Evolutionary conservation across 441 rosid species (phyloP).

Genomic region (Hypseocharis bilobata): DNA sequence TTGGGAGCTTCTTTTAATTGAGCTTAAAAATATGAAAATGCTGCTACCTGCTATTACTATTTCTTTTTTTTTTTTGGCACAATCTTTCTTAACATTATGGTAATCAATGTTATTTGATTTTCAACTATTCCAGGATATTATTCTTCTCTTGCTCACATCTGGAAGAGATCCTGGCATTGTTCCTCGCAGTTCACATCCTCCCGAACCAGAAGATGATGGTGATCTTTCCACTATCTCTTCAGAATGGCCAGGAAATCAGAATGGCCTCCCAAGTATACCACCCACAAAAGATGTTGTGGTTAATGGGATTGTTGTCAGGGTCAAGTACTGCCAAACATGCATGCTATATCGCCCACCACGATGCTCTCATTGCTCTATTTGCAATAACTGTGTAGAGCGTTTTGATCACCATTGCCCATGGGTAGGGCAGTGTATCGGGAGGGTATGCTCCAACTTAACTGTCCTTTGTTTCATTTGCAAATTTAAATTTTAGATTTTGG

Average conservation of each 20-base stretch:
- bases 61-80: background rate
- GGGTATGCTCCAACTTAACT: constrained; percentile 39
- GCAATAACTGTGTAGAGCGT: constrained; percentile 81
- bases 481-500: too few species aligned
- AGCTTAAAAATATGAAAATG: too few species aligned
- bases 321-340: constrained; percentile 88
- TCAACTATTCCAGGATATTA: constrained; percentile 49
- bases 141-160: constrained; percentile 72
- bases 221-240: constrained; percentile 30
- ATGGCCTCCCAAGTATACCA: constrained; percentile 62
- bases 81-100: background rate
- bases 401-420: constrained; percentile 99
- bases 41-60: background rate
- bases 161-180: constrained; percentile 95
- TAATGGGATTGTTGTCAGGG: constrained; percentile 68
- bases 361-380: constrained; percentile 88
- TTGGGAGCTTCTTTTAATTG: too few species aligned
- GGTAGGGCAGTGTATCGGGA: constrained; percentile 97
- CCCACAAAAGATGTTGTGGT: constrained; percentile 67
- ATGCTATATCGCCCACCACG: constrained; percentile 89
- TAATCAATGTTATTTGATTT: background rate
- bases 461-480: background rate
- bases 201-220: constrained; percentile 64
- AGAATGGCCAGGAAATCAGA: constrained; percentile 26
- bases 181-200: constrained; percentile 75